A percentile compares a stretch with the other conserved stretches of the same genome.
Evolutionary conservation across 495 filamentous ascomycete species (phyloP).

Genomic region (Aspergillus affinis): DNA sequence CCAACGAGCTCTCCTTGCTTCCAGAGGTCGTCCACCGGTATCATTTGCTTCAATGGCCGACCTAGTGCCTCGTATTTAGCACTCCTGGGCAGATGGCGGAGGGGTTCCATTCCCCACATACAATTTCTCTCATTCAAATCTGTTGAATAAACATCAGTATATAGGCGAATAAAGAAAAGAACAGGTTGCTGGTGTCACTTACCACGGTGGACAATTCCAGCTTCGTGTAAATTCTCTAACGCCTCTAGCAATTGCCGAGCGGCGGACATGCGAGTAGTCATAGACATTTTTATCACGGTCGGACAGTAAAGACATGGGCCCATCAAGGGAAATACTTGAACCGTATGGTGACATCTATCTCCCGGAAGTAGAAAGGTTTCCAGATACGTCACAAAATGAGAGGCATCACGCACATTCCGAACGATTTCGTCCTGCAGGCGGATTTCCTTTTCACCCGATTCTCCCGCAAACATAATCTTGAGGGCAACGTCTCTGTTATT

Average conservation of each 20-base stretch:
- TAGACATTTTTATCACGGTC: constrained; percentile 13
- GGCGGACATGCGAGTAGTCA: constrained; percentile 30
- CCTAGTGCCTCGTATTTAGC: constrained; percentile 28
- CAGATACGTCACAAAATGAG: constrained; percentile 25
- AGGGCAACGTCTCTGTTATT: constrained; percentile 29
- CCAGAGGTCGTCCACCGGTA: constrained; percentile 15
- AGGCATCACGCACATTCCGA: constrained; percentile 25
- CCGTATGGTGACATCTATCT: constrained; percentile 18
- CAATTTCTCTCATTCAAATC: constrained; percentile 23
- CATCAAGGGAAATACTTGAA: constrained; percentile 31
- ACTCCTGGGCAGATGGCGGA: constrained; percentile 18
- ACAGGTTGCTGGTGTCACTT: constrained; percentile 13
- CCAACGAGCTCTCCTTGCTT: constrained; percentile 25
- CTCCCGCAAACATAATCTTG: constrained; percentile 24
- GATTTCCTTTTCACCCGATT: constrained; percentile 22
- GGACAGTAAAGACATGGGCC: constrained; percentile 27
- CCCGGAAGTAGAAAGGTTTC: constrained; percentile 21
- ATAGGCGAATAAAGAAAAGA: not conserved
- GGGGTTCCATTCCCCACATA: constrained; percentile 26
- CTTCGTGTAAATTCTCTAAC: constrained; percentile 29
- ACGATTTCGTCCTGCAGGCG: constrained; percentile 30
- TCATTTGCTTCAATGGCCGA: constrained; percentile 25
- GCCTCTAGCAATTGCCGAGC: constrained; percentile 29
- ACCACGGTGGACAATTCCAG: constrained; percentile 28
- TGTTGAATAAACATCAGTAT: constrained; percentile 16